phyloP scores from a whole-genome alignment of 305 asterid genomes.

The Plantago rigida region DNA sequence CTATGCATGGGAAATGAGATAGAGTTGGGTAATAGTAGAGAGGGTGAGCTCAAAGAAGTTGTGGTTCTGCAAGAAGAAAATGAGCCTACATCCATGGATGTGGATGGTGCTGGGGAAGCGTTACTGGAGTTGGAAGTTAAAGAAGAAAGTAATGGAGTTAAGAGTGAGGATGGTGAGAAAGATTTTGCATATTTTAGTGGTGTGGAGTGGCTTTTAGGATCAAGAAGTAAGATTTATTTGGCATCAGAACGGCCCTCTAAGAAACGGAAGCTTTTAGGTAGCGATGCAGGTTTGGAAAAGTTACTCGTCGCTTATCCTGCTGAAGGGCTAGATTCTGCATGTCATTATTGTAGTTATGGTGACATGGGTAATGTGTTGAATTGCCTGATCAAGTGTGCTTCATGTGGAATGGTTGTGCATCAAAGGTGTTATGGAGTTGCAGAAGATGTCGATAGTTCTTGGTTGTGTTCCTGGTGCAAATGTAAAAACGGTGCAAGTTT shows the following conservation, averaged over 20 bases:
- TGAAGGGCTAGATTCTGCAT: slow-evolving; percentile 55
- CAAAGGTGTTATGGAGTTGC: slow-evolving; percentile 91
- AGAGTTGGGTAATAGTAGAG: slow-evolving; percentile 25
- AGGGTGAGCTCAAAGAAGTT: slow-evolving; percentile 26
- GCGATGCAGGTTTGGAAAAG: slow-evolving; percentile 88
- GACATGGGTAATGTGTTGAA: slow-evolving; percentile 59
- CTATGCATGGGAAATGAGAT: slow-evolving; percentile 28
- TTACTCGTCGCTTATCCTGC: slow-evolving; percentile 68
- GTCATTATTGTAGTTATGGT: slow-evolving; percentile 80
- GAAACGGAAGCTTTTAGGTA: slow-evolving; percentile 83
- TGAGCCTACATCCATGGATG: slow-evolving; percentile 45
- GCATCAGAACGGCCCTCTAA: slow-evolving; percentile 82
- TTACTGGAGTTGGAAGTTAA: slow-evolving; percentile 21
- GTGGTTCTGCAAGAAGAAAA: slow-evolving; percentile 29
- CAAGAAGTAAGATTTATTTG: slow-evolving; percentile 73
- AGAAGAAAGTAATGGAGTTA: slow-evolving; percentile 29
- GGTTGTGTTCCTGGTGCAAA: slow-evolving; percentile 94
- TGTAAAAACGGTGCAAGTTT: slow-evolving; percentile 33
- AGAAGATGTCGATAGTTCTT: slow-evolving; percentile 59
- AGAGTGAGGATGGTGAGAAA: slow-evolving; percentile 28
- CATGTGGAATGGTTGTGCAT: slow-evolving; percentile 78
- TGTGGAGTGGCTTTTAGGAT: slow-evolving; percentile 94
- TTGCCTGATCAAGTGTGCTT: slow-evolving; percentile 58
- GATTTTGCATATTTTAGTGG: slow-evolving; percentile 43
- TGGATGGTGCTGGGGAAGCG: slow-evolving; percentile 38